Percentiles rank a stretch among this genome's conserved stretches.
phyloP scores from a whole-genome alignment of 1,284 basidiomycete genomes.

The Hemileia vastatrix region DNA sequence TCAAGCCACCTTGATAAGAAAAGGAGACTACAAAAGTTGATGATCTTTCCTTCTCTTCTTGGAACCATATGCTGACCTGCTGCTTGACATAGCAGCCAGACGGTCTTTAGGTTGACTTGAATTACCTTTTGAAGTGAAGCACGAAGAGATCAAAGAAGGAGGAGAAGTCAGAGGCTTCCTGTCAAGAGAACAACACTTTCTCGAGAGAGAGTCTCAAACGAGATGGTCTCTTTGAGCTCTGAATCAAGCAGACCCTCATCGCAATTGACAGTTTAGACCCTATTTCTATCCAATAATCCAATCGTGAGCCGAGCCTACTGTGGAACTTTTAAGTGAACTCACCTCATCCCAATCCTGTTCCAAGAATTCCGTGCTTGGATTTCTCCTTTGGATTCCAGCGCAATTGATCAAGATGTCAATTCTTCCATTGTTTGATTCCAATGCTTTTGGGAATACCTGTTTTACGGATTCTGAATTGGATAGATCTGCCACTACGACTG shows the following conservation, averaged over 20 bases:
- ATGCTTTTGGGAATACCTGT: slow-evolving; percentile 54
- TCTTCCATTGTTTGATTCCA: slow-evolving; percentile 53
- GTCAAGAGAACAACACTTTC: slow-evolving; percentile 55
- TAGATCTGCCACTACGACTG: slow-evolving; percentile 65
- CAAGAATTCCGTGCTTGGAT: slow-evolving; percentile 67
- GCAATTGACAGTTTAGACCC: too few species aligned
- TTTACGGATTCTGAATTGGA: slow-evolving; percentile 59
- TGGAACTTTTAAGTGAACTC: background rate
- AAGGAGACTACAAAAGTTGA: slow-evolving; percentile 38
- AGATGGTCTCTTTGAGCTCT: too few species aligned
- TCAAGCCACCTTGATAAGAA: slow-evolving; percentile 40
- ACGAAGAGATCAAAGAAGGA: slow-evolving; percentile 16
- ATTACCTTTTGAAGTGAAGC: slow-evolving; percentile 24
- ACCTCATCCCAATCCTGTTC: slow-evolving; percentile 77
- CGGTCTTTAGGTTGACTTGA: slow-evolving; percentile 37
- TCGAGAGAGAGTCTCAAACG: too few species aligned
- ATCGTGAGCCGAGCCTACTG: background rate
- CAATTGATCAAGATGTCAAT: slow-evolving; percentile 88
- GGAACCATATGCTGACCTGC: slow-evolving; percentile 35
- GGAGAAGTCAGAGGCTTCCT: background rate
- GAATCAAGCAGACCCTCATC: too few species aligned
- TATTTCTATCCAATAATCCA: background rate
- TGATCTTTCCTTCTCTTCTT: slow-evolving; percentile 33
- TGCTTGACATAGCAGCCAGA: slow-evolving; percentile 32
- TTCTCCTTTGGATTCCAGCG: slow-evolving; percentile 82